Base-by-base conservation (phyloP, 2,329 filamentous ascomycete genomes). In the Aspergillus persii region DNA sequence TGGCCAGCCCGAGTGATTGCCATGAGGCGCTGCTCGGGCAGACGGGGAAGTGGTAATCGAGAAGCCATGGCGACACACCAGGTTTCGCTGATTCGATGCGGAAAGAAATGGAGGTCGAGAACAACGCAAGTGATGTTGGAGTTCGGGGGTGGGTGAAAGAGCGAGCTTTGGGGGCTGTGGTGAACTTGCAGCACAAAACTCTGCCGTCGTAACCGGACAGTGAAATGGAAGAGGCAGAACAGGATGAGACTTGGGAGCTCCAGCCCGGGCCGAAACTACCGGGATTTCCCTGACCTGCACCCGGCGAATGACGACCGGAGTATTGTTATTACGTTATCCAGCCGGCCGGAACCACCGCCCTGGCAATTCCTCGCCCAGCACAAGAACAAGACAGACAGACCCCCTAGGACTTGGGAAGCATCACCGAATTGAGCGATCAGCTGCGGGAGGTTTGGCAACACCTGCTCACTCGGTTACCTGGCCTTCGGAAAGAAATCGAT, bases 21-120 rank as follows among this genome's bases (percentile, higher is more conserved):
- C 53, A 68, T 68, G 61, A 75, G 56, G 51, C 66, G 66, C 60
- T 75, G 74, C 60, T 60, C 69, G 41, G 73, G 68, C 54, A 76
- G 68, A 66, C 70, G 73, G 54, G 66, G 62, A 49, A 77, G 61
- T 57, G 75, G 71, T 64, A 77, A 68, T 63, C 76, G 73, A 71
- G 72, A 71, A 68, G 74, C 71, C 76, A 78, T 78, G 61, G 54
- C 66, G 51, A 62, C 18, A 23, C 18, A 23, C 41, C 53, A 26
- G 26, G 44, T 12, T 27, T 47, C 18, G 26, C 18, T 47, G 8
- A 47, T 26, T 47, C 44, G 27, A 47, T 47, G 26, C 26, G 44
- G 18, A 41, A 41, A 15, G 44, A 4, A 27, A 23, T 11, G 8
- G 9, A 26, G 15, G n/a, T 47, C 44, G 26, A 47, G 44, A 26